Base-by-base conservation (phyloP, 2,329 filamentous ascomycete genomes). In the Scedosporium boydii region DNA sequence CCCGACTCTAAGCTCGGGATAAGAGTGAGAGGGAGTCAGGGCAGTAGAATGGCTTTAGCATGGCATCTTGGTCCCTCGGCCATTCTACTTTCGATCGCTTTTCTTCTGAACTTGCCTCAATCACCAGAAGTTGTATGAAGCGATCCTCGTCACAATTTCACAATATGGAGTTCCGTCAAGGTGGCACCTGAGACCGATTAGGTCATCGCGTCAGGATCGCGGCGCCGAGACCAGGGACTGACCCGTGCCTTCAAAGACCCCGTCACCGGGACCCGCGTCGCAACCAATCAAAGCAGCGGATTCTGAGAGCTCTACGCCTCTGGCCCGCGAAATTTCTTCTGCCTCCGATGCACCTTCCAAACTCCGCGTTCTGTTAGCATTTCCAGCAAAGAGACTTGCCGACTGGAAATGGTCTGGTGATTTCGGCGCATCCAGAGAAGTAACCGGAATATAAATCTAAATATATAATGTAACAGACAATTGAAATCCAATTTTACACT, bases 351-450 rank as follows among this genome's bases (percentile, higher is more conserved):
- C 59, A 53, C 59, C 59, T 38, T 21, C 16, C 27, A 26, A 21
- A 38, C 59, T 60, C 59, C 59, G 59, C 59, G 59, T 60, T 60
- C 26, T 51, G 59, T 60, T 60, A 60, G 59, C 16, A 34, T 27
- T 41, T 48, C 60, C 57, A 58, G 63, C 44, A 14, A 21, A 63
- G 63, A 53, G 51, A 44, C 63, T 63, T 57, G 42, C 44, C 42
- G 27, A 29, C n/a, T 21, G 21, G 60, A 55, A 46, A 56, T 41
- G 29, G 34, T 61, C 60, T 38, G 18, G 26, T 27, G 44, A 44
- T 48, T 48, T 48, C n/a, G 3, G 14, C 44, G n/a, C 21, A 9
- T 23, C 44, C n/a, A 23, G n/a, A 12, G 3, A 21, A 1, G 34
- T 9, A 9, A 38, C 12, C 4, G 34, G 34, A 4, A 38, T 38